Evolutionary conservation across 2,329 filamentous ascomycete genomes (phyloP).

Genomic region (Fusarium guadeloupense): DNA sequence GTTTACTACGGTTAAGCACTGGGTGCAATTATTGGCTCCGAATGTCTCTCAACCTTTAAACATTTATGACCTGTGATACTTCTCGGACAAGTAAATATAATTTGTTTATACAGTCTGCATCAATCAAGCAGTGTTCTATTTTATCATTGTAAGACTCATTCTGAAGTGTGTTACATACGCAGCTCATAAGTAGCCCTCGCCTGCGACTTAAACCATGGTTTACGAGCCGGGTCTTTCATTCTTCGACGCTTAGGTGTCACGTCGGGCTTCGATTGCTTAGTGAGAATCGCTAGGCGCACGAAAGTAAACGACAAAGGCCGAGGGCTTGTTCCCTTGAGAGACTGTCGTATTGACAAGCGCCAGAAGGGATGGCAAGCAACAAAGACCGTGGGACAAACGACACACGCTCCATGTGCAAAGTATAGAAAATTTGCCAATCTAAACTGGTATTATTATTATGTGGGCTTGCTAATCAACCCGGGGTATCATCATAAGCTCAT

Average conservation of each 20-base stretch:
- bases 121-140: no score
- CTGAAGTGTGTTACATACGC: no score
- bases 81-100: no score
- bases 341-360: slow-evolving; percentile 8
- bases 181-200: no score
- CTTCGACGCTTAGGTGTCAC: slow-evolving; percentile 4
- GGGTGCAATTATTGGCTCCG: not conserved
- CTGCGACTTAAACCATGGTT: no score
- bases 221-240: no score
- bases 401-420: slow-evolving; percentile 21
- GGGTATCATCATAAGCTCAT: slow-evolving; percentile 30
- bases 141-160: no score
- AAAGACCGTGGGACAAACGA: slow-evolving; percentile 28
- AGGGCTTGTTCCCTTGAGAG: slow-evolving; percentile 16
- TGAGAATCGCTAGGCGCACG: not conserved
- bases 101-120: no score
- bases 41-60: not conserved
- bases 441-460: slow-evolving; percentile 27
- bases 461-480: slow-evolving; percentile 4
- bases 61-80: no score
- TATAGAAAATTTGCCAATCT: not conserved
- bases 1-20: slow-evolving; percentile 39
- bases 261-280: slow-evolving; percentile 1
- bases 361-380: slow-evolving; percentile 18
- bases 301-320: slow-evolving; percentile 1